A percentile compares a stretch with the other conserved stretches of the same genome.
phyloP scores from a whole-genome alignment of 129 eudicot species.

The Scalesia atractyloides region DNA sequence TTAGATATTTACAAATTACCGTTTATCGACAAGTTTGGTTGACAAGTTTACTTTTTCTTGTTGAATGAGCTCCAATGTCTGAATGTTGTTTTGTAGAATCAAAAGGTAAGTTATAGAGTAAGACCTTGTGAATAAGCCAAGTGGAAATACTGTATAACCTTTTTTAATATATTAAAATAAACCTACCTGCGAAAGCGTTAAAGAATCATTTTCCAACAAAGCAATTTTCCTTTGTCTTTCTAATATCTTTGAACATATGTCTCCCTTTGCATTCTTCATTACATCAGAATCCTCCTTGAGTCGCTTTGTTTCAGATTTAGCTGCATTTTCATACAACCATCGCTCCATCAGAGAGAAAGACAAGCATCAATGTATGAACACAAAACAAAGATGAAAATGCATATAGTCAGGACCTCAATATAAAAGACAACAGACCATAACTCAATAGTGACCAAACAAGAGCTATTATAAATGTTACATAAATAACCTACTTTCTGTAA shows the following conservation, averaged over 20 bases:
- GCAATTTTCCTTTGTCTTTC: constrained; percentile 62
- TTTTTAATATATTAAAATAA: neutral
- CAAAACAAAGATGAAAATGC: neutral
- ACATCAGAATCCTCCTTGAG: constrained; percentile 57
- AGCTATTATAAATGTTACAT: constrained; percentile 1
- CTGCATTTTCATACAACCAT: constrained; percentile 45
- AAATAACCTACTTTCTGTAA: neutral
- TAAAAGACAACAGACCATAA: constrained; percentile 10
- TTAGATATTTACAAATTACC: constrained; percentile 43
- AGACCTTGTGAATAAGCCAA: constrained; percentile 9
- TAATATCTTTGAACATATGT: constrained; percentile 64
- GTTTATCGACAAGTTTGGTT: constrained; percentile 57
- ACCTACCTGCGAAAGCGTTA: constrained; percentile 66
- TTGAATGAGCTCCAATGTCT: constrained; percentile 83
- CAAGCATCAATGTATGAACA: constrained; percentile 6
- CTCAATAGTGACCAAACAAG: constrained; percentile 26
- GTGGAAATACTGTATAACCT: constrained; percentile 1
- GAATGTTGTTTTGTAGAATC: constrained; percentile 27
- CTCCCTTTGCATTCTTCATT: constrained; percentile 60
- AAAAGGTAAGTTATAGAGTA: constrained; percentile 6
- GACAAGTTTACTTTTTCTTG: constrained; percentile 65
- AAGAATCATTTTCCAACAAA: constrained; percentile 66
- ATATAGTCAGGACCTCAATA: constrained; percentile 4
- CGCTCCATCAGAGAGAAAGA: neutral
- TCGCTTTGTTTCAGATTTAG: constrained; percentile 53